Evolutionary conservation across 345 rosid species (phyloP).

Genomic region (Theobroma cacao): DNA sequence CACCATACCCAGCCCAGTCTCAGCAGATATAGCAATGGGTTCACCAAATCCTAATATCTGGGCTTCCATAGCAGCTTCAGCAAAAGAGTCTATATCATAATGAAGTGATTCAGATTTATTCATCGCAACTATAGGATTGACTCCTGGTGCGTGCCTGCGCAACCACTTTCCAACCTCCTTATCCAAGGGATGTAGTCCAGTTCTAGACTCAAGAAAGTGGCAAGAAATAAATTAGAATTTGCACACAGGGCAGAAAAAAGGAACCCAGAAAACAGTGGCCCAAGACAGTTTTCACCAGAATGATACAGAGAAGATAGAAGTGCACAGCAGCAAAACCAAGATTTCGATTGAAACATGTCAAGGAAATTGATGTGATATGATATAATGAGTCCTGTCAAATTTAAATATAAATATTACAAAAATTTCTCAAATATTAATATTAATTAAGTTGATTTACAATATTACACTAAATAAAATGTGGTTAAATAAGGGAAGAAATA

Average conservation of each 20-base stretch:
- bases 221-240: conserved; percentile 8
- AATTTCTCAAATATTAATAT: background rate
- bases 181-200: conserved; percentile 93
- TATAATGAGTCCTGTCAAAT: background rate
- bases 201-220: conserved; percentile 37
- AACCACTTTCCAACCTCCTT: conserved; percentile 94
- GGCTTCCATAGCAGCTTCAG: conserved; percentile 65
- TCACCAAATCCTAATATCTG: conserved; percentile 78
- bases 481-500: background rate
- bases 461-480: background rate
- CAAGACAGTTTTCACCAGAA: background rate
- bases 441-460: background rate
- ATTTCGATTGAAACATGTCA: background rate
- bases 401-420: background rate
- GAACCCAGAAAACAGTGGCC: background rate
- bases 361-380: background rate
- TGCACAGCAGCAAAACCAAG: background rate
- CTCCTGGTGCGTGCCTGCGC: conserved; percentile 70
- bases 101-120: conserved; percentile 83
- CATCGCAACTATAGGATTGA: conserved; percentile 73
- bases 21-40: conserved; percentile 89
- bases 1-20: conserved; percentile 93
- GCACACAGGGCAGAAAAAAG: background rate
- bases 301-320: background rate
- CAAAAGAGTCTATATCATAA: conserved; percentile 52